Conservation (phyloP, 768 basidiomycete species). For the Tylopilus balloui region DNA sequence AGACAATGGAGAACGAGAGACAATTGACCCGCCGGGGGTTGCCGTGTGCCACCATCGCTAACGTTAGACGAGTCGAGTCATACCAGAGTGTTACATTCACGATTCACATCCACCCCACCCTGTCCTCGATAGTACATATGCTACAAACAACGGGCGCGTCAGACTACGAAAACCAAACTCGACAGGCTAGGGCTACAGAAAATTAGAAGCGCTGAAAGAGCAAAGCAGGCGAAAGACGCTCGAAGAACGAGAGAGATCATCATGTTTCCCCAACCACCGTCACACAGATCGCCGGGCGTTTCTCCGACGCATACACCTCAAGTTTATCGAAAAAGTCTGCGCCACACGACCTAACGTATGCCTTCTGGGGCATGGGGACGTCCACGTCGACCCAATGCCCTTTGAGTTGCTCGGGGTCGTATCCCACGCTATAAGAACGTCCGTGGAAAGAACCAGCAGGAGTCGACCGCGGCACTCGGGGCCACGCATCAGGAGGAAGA, state of each 20-base stretch:
- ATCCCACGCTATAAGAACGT: constrained; percentile 8
- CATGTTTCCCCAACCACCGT: constrained; percentile 40
- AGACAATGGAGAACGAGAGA: background rate
- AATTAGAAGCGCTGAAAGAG: background rate
- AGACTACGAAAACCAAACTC: background rate
- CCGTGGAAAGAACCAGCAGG: constrained; percentile 9
- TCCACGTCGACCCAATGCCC: background rate
- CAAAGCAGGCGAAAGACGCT: no score
- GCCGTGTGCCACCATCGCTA: constrained; percentile 1
- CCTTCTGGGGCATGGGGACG: background rate
- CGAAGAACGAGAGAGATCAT: background rate
- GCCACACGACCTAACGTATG: background rate
- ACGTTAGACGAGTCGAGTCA: background rate
- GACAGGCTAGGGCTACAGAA: constrained; percentile 22
- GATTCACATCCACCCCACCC: background rate
- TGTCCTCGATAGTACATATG: constrained; percentile 4
- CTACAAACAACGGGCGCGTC: constrained; percentile 7
- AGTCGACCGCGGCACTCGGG: constrained; percentile 15
- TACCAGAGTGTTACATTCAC: no score
- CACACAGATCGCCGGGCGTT: constrained; percentile 38
- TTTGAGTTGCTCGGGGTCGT: background rate
- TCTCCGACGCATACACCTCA: background rate
- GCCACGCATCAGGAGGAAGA: constrained; percentile 19
- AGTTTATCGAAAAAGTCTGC: background rate
- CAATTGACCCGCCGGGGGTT: background rate